Evolutionary conservation across 768 basidiomycete species (phyloP).

Genomic region (Cantharellus anzutake): DNA sequence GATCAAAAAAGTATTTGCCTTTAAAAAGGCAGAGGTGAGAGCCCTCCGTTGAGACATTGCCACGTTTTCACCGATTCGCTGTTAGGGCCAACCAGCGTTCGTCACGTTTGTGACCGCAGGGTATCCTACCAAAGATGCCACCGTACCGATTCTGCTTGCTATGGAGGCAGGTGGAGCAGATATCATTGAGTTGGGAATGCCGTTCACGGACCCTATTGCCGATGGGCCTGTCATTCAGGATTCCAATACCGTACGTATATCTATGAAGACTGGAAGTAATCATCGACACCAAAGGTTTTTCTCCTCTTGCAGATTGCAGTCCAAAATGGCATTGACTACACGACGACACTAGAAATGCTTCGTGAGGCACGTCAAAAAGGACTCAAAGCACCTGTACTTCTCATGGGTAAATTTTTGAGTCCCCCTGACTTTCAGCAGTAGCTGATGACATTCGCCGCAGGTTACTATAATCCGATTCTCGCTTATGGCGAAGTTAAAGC

Average conservation of each 20-base stretch:
- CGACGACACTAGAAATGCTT: slow-evolving; percentile 51
- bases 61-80: not conserved
- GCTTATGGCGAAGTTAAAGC: slow-evolving; percentile 92
- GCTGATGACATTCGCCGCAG: slow-evolving; percentile 22
- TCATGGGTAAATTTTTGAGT: slow-evolving; percentile 50
- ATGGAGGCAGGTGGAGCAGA: slow-evolving; percentile 90
- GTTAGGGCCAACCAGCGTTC: slow-evolving; percentile 38
- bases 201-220: slow-evolving; percentile 92
- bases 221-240: slow-evolving; percentile 91
- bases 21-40: slow-evolving; percentile 37
- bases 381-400: slow-evolving; percentile 66
- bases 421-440: not conserved
- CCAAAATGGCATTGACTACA: slow-evolving; percentile 59
- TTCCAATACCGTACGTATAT: slow-evolving; percentile 67
- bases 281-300: not conserved
- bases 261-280: not conserved
- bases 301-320: slow-evolving; percentile 48
- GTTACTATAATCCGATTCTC: slow-evolving; percentile 92
- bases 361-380: slow-evolving; percentile 66
- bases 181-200: slow-evolving; percentile 87
- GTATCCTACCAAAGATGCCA: slow-evolving; percentile 60
- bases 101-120: slow-evolving; percentile 92
- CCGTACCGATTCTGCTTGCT: slow-evolving; percentile 72
- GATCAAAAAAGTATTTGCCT: slow-evolving; percentile 47
- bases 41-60: not conserved